Evolutionary conservation across 1,284 basidiomycete species (phyloP), one percentile per base, ranked within the genome.

Genomic region (Earliella scabrosa): DNA sequence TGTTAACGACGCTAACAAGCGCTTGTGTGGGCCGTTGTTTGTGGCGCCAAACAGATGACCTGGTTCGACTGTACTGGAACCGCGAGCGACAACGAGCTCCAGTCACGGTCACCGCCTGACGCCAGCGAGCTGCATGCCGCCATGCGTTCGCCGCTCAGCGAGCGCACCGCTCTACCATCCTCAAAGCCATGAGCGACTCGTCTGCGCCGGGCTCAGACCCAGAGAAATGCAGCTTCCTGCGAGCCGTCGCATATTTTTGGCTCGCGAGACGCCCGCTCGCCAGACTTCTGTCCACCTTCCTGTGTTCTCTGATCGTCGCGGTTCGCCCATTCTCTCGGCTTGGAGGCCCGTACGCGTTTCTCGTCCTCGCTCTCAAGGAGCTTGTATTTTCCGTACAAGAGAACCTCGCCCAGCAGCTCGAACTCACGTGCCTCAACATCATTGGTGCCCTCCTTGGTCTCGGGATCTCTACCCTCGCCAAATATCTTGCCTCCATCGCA

Each of bases 301-400:
- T 81, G 20, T 82, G 79, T 61, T 71, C 71, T 11, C 50, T 76
- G 23, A 56, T 76, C 31, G 68, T 82, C 41, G 77, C 76, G 24
- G 57, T 78, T 11, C 75, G 71, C 5, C 77, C 78, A 0, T 75
- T 78, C 55, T 76, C 78, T 14, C 65, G 55, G 24, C 65, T 76
- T 21, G 80, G 80, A 4, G 78, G 80, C 4, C 53, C 58, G 2
- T 73, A 68, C 46, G 78, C 77, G 21, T 82, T 79, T 63, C 68
- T 81, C 1, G 75, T 77, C 4, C 67, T 81, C 5, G 73, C 76
- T 2, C 58, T 81, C 26, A 81, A 82, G 57, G 79, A 81, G 55
- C 73, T 81, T 7, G 74, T 79, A 35, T 82, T 82, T 63, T 75
- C 76, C 9, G 74, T 77, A 0, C 78, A 82, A 57, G 75, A 77